Percentiles rank a stretch among this genome's conserved stretches.
These are phyloP conservation scores for Vaccinium darrowii DNA, from an alignment of 148 eudicot species.

Conservation along the genomic window DNA sequence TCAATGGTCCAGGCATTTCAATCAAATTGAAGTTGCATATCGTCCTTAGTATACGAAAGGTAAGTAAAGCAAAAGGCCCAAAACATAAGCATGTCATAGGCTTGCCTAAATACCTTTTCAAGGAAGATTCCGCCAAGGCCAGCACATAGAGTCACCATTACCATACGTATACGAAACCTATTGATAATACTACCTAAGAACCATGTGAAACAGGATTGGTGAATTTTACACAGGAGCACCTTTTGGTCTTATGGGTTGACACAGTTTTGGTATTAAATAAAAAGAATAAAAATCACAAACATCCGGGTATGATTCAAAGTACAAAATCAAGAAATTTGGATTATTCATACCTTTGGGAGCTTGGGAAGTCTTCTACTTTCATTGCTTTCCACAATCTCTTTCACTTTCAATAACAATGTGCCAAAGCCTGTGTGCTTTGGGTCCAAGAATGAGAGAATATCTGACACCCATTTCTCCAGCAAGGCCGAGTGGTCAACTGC, in stretches of 20 bases:
- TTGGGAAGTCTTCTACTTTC: slow-evolving; percentile 92
- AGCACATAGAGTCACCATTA: neutral
- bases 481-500: slow-evolving; percentile 19
- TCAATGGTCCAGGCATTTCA: neutral
- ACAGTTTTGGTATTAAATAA: neutral
- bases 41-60: neutral
- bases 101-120: neutral
- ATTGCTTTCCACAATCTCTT: slow-evolving; percentile 87
- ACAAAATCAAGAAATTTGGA: neutral
- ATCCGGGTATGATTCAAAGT: neutral
- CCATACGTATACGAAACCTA: neutral
- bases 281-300: neutral
- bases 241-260: neutral
- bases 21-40: neutral
- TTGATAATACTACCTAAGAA: neutral
- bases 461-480: slow-evolving; percentile 33
- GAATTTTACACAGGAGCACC: neutral
- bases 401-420: slow-evolving; percentile 53
- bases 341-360: slow-evolving; percentile 68
- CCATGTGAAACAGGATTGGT: neutral
- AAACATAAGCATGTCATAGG: neutral
- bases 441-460: slow-evolving; percentile 47
- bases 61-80: neutral
- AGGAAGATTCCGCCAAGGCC: neutral
- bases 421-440: slow-evolving; percentile 45